Percentiles rank a stretch among this genome's conserved stretches.
Evolutionary conservation across 768 basidiomycete genomes (phyloP).

Genomic region (Suillus tomentosus): DNA sequence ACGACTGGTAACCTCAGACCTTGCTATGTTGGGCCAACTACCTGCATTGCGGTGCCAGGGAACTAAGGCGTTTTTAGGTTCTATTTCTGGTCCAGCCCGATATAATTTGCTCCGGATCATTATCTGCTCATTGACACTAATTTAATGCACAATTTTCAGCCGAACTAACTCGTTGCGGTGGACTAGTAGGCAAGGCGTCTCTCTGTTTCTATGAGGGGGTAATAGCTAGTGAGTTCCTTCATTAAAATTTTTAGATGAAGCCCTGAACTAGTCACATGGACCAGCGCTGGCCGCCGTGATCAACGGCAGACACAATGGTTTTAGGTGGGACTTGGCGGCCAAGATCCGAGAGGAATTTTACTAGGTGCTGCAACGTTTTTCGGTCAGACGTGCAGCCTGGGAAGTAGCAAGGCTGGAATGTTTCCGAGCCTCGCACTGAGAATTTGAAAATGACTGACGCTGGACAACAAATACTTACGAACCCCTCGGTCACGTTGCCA

Average conservation of each 20-base stretch:
- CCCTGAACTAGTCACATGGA: slow-evolving; percentile 1
- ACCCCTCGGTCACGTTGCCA: neutral
- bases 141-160: neutral
- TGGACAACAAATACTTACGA: neutral
- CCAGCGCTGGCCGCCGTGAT: neutral
- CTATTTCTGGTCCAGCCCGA: neutral
- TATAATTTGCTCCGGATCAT: neutral
- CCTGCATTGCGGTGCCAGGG: neutral
- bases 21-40: neutral
- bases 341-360: neutral
- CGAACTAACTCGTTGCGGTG: neutral
- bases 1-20: neutral
- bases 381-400: neutral
- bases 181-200: neutral
- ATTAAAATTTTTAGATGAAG: neutral
- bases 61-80: neutral
- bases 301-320: neutral
- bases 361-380: neutral
- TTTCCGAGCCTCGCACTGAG: neutral
- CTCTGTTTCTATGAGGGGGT: neutral
- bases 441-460: neutral
- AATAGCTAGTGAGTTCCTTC: neutral
- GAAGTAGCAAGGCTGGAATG: neutral
- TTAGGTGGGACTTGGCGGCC: neutral
- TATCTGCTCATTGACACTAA: neutral